Evolutionary conservation across 2,329 filamentous ascomycete genomes (phyloP), one percentile per base, ranked within the genome.

Genomic region (Trichoderma atrobrunneum): DNA sequence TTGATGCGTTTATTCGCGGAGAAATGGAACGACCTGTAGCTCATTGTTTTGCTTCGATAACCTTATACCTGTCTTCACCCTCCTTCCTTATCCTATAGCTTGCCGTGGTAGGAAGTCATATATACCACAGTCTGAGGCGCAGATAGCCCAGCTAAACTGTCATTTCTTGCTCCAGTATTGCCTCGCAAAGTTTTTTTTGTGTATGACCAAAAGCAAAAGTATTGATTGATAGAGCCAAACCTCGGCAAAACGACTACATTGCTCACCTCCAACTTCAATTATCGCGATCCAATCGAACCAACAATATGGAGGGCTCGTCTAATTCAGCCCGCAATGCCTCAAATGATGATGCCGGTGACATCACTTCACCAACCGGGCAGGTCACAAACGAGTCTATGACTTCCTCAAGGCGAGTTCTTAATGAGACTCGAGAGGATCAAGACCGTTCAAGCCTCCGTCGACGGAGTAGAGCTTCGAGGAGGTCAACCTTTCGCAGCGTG

Each of bases 401-500:
- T 12, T 51, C 43, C n/a, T 51, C 43, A 21, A 51, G 43, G 10
- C 43, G 43, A 21, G 43, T 5, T 12, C 43, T 51, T 5, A 51
- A 51, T 12, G 43, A 51, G 5, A 12, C 3, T 21, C 43, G 43
- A 8, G 43, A 51, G n/a, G 43, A 51, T 51, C 43, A 51, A 51
- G 43, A 51, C 10, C 43, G 43, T 51, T n/a, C 18, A 21, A 51
- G 43, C 10, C 43, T 51, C 43, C 43, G 43, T 51, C 63, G 63
- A 66, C 48, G 63, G 63, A 66, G 48, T 30, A 66, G 63, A 56
- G n/a, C 63, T 21, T 66, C 63, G 14, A 66, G 63, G 48, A 56
- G 48, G 24, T 66, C 63, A 1, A 66, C 63, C n/a, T 12, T 66
- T 66, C 63, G 63, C 18, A 66, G 63, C 28, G 26, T 24, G 48